Base-by-base conservation (phyloP, 805 yeast species). In the Blastobotrys mokoenaii region DNA sequence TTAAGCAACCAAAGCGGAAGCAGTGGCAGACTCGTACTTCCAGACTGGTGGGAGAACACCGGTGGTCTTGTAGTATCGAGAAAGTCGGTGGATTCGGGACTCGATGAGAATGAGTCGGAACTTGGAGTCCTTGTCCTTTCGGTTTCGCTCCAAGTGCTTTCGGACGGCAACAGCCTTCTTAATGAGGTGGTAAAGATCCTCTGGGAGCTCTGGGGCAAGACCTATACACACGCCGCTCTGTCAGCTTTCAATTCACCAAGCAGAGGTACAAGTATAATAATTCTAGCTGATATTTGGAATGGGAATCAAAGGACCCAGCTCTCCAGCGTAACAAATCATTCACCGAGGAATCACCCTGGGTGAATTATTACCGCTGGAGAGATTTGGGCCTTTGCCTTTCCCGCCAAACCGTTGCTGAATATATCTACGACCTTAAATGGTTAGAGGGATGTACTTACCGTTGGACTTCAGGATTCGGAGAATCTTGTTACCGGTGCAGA, bases 1-100 rank as follows among this genome's bases (percentile, higher is more conserved):
- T 76, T 88, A 93, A 85, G 90, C 90, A 69, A 93, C 99, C 76
- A 93, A 82, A 74, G 99, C 95, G 67, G 98, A 93, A 70, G 99
- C 99, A 70, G 98, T 93, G 71, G 98, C 96, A 63, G 98, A 90
- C 81, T 93, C 99, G 95, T 85, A 93, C 80, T 93, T 93, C 99
- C 99, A 93, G 93, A 84, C 89, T 72, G 99, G 97, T 66, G 99
- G 98, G 70, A 93, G 83, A 67, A 93, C 97, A 69, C 95, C 79
- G 66, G 87, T 96, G 66, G 96, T 86, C 87, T 96, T 90, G 96
- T 93, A 93, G 94, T 93, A 93, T 80, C 99, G 86, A 64, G 98
- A 96, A 72, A 93, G 85, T 84, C 99, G 90, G 95, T 93, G 99
- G 80, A 93, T 93, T 88, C 99, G 89, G 60, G 97, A 90, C 80